phyloP scores from a whole-genome alignment of 495 filamentous ascomycete species.

The Talaromyces wortmannii region DNA sequence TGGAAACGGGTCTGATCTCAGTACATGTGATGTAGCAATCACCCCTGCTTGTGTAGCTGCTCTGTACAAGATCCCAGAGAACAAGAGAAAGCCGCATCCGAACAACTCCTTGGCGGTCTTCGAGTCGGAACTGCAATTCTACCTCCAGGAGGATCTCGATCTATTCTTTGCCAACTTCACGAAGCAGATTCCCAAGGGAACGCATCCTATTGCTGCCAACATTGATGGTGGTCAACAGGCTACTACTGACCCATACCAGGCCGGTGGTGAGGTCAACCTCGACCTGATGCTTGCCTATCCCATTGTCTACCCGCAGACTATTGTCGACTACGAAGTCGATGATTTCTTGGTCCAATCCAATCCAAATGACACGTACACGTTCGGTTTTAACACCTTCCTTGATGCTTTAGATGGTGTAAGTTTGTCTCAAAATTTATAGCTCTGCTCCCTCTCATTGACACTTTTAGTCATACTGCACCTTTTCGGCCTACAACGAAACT shows the following conservation, averaged over 20 bases:
- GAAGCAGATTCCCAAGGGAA: slow-evolving; percentile 31
- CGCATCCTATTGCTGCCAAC: slow-evolving; percentile 30
- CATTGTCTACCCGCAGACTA: slow-evolving; percentile 45
- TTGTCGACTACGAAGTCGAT: slow-evolving; percentile 50
- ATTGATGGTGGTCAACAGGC: slow-evolving; percentile 35
- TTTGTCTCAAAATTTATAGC: not conserved
- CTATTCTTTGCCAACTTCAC: slow-evolving; percentile 47
- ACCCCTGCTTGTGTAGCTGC: slow-evolving; percentile 45
- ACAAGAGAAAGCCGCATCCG: slow-evolving; percentile 11
- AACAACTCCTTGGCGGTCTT: slow-evolving; percentile 48
- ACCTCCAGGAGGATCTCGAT: slow-evolving; percentile 49
- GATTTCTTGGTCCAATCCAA: slow-evolving; percentile 37
- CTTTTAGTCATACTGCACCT: slow-evolving; percentile 11
- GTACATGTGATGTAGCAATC: slow-evolving; percentile 17
- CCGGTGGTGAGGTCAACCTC: slow-evolving; percentile 35
- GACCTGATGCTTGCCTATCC: slow-evolving; percentile 40
- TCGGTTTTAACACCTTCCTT: slow-evolving; percentile 42
- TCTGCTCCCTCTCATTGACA: not conserved
- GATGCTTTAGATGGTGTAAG: slow-evolving; percentile 47
- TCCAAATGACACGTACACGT: slow-evolving; percentile 26
- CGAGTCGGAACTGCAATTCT: slow-evolving; percentile 37
- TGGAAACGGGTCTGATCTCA: not conserved
- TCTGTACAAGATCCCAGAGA: slow-evolving; percentile 42
- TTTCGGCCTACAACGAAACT: slow-evolving; percentile 11
- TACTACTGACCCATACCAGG: slow-evolving; percentile 15